A percentile compares a stretch with the other conserved stretches of the same genome.
Evolutionary conservation across 768 basidiomycete genomes (phyloP).

Genomic region (Hypholoma sublateritium): DNA sequence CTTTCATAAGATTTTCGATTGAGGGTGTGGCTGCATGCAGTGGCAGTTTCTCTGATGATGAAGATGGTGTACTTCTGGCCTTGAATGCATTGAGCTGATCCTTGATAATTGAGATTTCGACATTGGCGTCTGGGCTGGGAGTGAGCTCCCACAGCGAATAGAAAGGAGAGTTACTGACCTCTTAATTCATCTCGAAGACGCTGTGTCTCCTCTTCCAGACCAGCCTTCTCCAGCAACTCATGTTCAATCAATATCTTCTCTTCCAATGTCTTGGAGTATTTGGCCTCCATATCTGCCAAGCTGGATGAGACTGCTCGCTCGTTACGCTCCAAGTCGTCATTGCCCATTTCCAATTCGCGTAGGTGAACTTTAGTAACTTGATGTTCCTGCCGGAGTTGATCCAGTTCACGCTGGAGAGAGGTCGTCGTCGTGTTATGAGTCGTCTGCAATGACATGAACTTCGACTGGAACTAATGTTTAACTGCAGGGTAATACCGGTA

Average conservation of each 20-base stretch:
- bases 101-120: constrained; percentile 80
- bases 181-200: constrained; percentile 89
- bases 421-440: constrained; percentile 88
- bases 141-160: constrained; percentile 10
- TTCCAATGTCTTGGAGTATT: constrained; percentile 88
- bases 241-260: constrained; percentile 98
- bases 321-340: constrained; percentile 94
- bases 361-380: constrained; percentile 72
- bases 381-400: constrained; percentile 74
- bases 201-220: constrained; percentile 87
- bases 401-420: constrained; percentile 90
- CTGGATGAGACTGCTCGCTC: constrained; percentile 86
- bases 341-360: constrained; percentile 93
- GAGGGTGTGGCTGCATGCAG: constrained; percentile 15
- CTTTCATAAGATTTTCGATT: constrained; percentile 23
- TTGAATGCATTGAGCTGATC: constrained; percentile 59
- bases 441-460: constrained; percentile 87
- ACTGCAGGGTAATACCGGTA: constrained; percentile 2
- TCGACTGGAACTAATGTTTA: constrained; percentile 44
- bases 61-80: constrained; percentile 12
- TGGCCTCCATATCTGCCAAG: constrained; percentile 81
- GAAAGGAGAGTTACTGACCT: constrained; percentile 48
- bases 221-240: constrained; percentile 88
- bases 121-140: constrained; percentile 59
- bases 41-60: constrained; percentile 18